Conservation (phyloP, 305 asterid species). For the Rubia tinctorum region DNA sequence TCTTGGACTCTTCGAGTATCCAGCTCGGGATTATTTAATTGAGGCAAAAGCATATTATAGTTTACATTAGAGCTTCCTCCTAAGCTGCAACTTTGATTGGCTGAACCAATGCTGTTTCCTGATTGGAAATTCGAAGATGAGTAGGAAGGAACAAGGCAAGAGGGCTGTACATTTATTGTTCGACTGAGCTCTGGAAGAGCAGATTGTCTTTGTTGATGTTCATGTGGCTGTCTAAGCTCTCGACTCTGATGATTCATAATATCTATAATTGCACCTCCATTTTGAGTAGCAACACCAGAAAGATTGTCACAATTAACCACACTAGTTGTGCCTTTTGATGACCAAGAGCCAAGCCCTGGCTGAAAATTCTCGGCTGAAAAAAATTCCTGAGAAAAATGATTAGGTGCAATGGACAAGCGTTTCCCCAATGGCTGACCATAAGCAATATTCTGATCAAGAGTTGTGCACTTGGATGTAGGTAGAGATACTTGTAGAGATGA, state of each 20-base stretch:
- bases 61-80: conserved; percentile 35
- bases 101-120: conserved; percentile 39
- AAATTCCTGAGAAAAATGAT: conserved; percentile 40
- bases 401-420: conserved; percentile 45
- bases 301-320: conserved; percentile 32
- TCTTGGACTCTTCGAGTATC: conserved; percentile 38
- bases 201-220: conserved; percentile 44
- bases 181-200: conserved; percentile 33
- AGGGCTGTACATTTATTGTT: conserved; percentile 64
- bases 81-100: conserved; percentile 35
- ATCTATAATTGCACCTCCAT: conserved; percentile 36
- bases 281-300: conserved; percentile 32
- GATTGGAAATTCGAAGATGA: conserved; percentile 47
- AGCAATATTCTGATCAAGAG: conserved; percentile 44
- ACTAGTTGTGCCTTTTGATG: conserved; percentile 34
- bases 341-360: conserved; percentile 47
- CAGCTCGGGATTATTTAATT: conserved; percentile 36
- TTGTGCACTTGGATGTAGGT: conserved; percentile 45
- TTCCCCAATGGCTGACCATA: conserved; percentile 52
- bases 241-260: conserved; percentile 37
- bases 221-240: conserved; percentile 33
- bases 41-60: conserved; percentile 34
- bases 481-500: conserved; percentile 27
- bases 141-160: conserved; percentile 74
- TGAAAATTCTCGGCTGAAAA: conserved; percentile 35